Evolutionary conservation across 352 stramenopile species (phyloP), one percentile per base, ranked within the genome.

Genomic region (Saprolegnia parasitica): DNA sequence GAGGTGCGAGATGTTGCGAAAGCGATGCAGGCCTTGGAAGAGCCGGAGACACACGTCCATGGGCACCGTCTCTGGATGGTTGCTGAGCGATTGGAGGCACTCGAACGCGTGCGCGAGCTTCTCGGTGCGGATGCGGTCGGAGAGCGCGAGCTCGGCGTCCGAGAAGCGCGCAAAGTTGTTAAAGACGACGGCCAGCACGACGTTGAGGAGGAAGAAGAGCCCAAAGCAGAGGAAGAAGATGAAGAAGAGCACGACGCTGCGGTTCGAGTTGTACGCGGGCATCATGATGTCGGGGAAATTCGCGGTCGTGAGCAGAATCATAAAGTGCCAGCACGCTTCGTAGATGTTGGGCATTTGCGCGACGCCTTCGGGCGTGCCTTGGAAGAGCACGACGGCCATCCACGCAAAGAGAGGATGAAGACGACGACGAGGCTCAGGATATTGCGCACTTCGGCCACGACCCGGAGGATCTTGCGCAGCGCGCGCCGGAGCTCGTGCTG

Each of bases 281-380:
- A 91, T 86, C 81, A 90, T 89, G 16, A 95, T 73, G 72, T 95
- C 84, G 1, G 86, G 86, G n/a, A 84, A 92, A 66, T 95, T 95
- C 4, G 83, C 83, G 0, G 86, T 95, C 29, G 86, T 93, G 15
- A 91, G 57, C 65, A 92, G 57, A 29, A 92, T 78, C 35, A 89
- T 76, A 56, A 94, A 71, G 40, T 79, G 86, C 72, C 87, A 76
- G 42, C 71, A 80, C 10, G 82, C 63, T 24, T 87, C 78, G 20
- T 72, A 62, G 35, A 90, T 87, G 18, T 77, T 76, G 21, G 62
- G 71, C 45, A 90, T 89, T 55, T 87, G 86, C 47, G 65, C 58
- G 0, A 61, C 65, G 32, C 76, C 81, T 75, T 89, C 80, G 11
- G 72, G 46, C 0, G 75, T 84, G n/a, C 78, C 81, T 72, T 86